Base-by-base conservation (phyloP, 2,329 filamentous ascomycete species). In the Cytospora leucostoma region DNA sequence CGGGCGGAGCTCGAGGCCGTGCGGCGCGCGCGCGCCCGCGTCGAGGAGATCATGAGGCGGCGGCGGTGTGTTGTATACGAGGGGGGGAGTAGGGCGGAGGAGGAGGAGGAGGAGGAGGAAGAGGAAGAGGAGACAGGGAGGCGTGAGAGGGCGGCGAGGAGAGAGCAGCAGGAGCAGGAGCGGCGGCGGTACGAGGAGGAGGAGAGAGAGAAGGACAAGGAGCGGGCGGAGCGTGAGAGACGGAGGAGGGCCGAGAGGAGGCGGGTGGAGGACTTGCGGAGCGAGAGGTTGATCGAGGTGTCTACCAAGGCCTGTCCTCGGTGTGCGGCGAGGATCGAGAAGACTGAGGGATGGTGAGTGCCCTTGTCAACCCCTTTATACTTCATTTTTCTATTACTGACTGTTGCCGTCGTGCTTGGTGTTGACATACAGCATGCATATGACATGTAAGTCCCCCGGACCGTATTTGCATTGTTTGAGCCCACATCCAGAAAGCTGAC, bases 11-110 rank as follows among this genome's bases (percentile, higher is more conserved):
- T 40, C 27, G 37, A 12, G 12, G 74, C 77, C 33, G 74, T 77
- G 59, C 74, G 74, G 3, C 75, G 76, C 54, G 78, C 79, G n/a
- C 78, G 80, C 15, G 77, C 77, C 15, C 77, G 77, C 17, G 66
- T 74, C 13, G 73, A 75, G 52, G 13, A 11, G 7, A n/a, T 27
- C 4, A 21, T 60, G 56, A 52, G 52, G 44, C 61, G 57, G 59
- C 56, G 61, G 33, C n/a, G 12, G 44, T 19, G 40, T 49, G 19
- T 59, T 47, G 17, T 21, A 13, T 5, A 27, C 47, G 13, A 15
- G 15, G 57, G 56, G 17, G 33, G 27, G n/a, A 38, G 40, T 19
- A 47, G 52, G 33, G 37, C 33, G 13, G 47, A 34, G 1, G 37
- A 33, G 5, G n/a, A 19, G n/a, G 7, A 10, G 44, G 44, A 56